Evolutionary conservation across 495 filamentous ascomycete genomes (phyloP).

Genomic region (Thozetella sp.): DNA sequence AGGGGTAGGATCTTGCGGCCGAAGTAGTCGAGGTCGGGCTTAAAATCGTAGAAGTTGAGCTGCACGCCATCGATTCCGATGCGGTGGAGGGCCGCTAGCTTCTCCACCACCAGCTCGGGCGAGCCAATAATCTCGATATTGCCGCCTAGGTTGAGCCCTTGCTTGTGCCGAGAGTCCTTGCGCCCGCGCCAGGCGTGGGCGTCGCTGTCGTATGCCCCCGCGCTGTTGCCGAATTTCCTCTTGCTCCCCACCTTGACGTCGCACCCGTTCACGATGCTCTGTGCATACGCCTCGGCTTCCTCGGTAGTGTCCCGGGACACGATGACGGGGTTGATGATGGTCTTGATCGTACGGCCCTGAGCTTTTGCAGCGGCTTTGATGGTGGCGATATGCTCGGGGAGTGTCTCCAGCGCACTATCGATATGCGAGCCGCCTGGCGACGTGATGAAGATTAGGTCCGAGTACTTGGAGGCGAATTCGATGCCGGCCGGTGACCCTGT

Average conservation of each 20-base stretch:
- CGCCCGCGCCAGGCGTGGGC: background rate
- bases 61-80: background rate
- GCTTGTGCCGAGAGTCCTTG: slow-evolving; percentile 1
- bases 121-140: slow-evolving; percentile 2
- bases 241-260: background rate
- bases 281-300: background rate
- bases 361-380: background rate
- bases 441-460: background rate
- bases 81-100: background rate
- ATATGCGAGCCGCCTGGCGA: background rate
- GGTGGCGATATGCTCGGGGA: background rate
- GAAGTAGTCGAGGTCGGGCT: background rate
- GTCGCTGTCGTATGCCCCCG: background rate
- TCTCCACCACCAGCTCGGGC: background rate
- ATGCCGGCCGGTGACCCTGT: background rate
- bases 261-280: background rate
- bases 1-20: background rate
- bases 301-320: background rate
- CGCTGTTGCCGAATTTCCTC: background rate
- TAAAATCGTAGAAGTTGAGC: slow-evolving; percentile 1
- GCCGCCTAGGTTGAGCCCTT: background rate
- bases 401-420: background rate
- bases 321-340: slow-evolving; percentile 1
- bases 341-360: background rate
- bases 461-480: background rate